Percentiles rank a stretch among this genome's conserved stretches.
phyloP scores from a whole-genome alignment of 73 alveolate species.

The Uronychia binucleata region DNA sequence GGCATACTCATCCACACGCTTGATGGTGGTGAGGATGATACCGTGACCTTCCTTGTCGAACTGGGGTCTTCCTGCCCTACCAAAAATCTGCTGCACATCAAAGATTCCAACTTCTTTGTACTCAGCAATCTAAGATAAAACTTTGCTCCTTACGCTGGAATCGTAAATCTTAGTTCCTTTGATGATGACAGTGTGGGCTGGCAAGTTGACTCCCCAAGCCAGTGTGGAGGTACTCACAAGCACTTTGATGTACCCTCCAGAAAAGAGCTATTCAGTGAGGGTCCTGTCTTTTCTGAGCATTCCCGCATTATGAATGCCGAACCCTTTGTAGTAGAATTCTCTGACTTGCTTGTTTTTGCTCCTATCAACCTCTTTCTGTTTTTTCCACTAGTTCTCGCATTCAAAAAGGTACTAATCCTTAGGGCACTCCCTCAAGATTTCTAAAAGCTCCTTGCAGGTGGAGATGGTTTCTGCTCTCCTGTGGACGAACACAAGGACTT shows the following conservation, averaged over 20 bases:
- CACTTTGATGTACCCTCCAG: conserved; percentile 91
- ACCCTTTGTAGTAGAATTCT: conserved; percentile 88
- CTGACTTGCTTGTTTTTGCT: conserved; percentile 75
- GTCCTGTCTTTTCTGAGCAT: conserved; percentile 93
- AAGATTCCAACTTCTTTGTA: conserved; percentile 96
- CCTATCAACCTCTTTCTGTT: conserved; percentile 72
- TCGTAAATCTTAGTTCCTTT: conserved; percentile 97
- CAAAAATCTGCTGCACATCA: conserved; percentile 99
- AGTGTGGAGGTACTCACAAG: conserved; percentile 97
- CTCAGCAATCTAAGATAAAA: conserved; percentile 63
- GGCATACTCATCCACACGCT: conserved; percentile 84
- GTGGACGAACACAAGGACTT: conserved; percentile 99
- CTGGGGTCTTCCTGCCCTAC: conserved; percentile 99
- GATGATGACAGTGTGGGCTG: conserved; percentile 98
- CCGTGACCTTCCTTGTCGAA: conserved; percentile 98
- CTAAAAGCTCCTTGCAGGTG: conserved; percentile 84
- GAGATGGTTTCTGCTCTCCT: conserved; percentile 96
- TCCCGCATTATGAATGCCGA: conserved; percentile 99
- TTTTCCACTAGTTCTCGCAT: conserved; percentile 64
- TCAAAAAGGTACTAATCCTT: conserved; percentile 74
- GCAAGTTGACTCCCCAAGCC: conserved; percentile 99
- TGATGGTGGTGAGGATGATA: conserved; percentile 82
- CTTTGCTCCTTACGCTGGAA: conserved; percentile 55
- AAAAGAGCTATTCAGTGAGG: conserved; percentile 89
- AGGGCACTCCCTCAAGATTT: conserved; percentile 66